Conservation (phyloP, 331 rosid genomes). For the Pyracantha coccinea region DNA sequence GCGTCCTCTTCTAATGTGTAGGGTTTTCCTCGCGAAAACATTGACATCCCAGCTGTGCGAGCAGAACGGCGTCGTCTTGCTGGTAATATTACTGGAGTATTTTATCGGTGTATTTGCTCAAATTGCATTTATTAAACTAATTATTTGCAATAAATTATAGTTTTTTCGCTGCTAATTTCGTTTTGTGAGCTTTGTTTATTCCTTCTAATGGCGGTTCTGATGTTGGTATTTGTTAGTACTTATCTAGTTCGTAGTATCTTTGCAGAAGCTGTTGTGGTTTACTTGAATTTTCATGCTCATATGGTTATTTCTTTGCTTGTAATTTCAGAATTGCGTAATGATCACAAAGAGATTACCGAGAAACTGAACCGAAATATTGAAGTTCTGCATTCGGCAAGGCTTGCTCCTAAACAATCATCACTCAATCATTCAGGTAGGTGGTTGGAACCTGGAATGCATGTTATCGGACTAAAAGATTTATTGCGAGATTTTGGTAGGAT, state of each 20-base stretch:
- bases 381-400: constrained; percentile 62
- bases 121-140: background rate
- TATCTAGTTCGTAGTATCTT: too few species aligned
- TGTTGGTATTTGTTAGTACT: background rate
- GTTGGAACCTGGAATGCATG: background rate
- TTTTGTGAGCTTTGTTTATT: background rate
- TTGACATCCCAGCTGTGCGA: constrained; percentile 66
- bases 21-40: constrained; percentile 90
- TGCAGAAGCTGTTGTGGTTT: too few species aligned
- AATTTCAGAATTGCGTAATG: constrained; percentile 60
- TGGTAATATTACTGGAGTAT: constrained; percentile 25
- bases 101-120: background rate
- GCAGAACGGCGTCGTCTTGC: constrained; percentile 69
- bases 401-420: constrained; percentile 30
- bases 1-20: constrained; percentile 11
- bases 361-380: constrained; percentile 63
- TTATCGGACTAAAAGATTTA: background rate
- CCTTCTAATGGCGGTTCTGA: background rate
- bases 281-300: too few species aligned
- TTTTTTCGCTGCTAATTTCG: background rate
- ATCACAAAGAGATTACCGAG: constrained; percentile 58
- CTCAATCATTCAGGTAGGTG: constrained; percentile 39
- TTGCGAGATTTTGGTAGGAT: background rate
- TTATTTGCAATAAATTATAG: background rate
- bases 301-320: background rate